These are phyloP conservation scores for Ramaria rubella DNA, from an alignment of 768 basidiomycete genomes.

Conservation along the genomic window DNA sequence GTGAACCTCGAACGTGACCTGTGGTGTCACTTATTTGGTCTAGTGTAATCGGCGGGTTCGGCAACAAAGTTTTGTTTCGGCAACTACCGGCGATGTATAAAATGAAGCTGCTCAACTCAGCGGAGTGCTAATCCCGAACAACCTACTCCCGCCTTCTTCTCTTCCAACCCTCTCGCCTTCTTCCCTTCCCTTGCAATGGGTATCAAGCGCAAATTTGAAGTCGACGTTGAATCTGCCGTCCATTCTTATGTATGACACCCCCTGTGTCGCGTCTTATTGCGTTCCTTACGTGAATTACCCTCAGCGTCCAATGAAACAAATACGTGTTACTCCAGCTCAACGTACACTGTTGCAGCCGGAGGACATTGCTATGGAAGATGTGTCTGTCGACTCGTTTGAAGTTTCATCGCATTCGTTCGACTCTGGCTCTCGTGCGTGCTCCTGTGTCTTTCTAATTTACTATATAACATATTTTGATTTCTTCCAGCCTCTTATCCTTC, in stretches of 20 bases:
- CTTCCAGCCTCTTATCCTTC: slow-evolving; percentile 47
- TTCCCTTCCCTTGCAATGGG: slow-evolving; percentile 39
- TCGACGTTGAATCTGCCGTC: slow-evolving; percentile 43
- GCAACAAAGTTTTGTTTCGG: background rate
- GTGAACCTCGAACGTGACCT: too few species aligned
- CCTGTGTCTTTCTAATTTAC: slow-evolving; percentile 25
- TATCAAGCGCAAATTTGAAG: slow-evolving; percentile 69
- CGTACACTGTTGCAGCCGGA: slow-evolving; percentile 27
- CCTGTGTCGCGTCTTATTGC: slow-evolving; percentile 10
- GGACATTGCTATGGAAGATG: slow-evolving; percentile 57
- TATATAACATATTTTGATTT: slow-evolving; percentile 13
- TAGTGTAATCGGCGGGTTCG: background rate
- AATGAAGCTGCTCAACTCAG: background rate
- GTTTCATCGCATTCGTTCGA: slow-evolving; percentile 46
- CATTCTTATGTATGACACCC: slow-evolving; percentile 22
- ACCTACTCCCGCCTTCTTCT: background rate
- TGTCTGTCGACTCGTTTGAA: slow-evolving; percentile 38
- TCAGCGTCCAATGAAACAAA: slow-evolving; percentile 6
- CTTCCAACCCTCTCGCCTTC: background rate
- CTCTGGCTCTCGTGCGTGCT: slow-evolving; percentile 42
- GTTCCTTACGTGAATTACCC: slow-evolving; percentile 4
- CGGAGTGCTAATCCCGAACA: background rate
- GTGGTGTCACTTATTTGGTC: background rate
- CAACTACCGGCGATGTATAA: background rate
- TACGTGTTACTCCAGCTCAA: slow-evolving; percentile 36